Base-by-base conservation (phyloP, 2,329 filamentous ascomycete genomes). In the Penicillium sp. region DNA sequence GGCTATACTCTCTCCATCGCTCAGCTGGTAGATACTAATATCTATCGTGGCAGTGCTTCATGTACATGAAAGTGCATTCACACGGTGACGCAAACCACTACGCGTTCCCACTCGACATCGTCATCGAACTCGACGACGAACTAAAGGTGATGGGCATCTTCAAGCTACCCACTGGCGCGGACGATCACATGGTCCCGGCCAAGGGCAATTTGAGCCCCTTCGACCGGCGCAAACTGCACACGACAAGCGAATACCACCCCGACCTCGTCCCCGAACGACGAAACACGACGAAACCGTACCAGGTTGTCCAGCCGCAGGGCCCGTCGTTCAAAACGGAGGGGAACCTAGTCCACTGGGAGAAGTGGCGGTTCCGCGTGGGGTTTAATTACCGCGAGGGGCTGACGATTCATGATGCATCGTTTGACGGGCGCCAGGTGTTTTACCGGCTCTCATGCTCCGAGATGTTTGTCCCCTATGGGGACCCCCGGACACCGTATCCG, bases 361-460 rank as follows among this genome's bases (percentile, higher is more conserved):
- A 82, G 56, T 82, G 79, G 80, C 70, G 66, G 2, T 70, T 82
- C 58, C 72, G 74, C 1, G 70, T 82, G 3, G 79, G 78, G 0
- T 82, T 81, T 69, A 82, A 81, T 56, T 81, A 78, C 55, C 75
- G 80, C 5, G 80, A 82, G 64, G 80, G 79, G 0, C 65, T 79
- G 11, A 79, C 76, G 1, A 68, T 82, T 2, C 78, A 80, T 53
- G 75, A 82, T 49, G 67, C 81, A 13, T 68, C 71, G 9, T 81
- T 79, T 56, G 76, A 78, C 49, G 68, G 70, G 1, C 74, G 77
- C 3, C 76, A 70, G 35, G 53, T 80, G 7, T 81, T 81, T 66
- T 80, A 81, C 57, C 73, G 79, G 1, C 65, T 82, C 3, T 77
- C 76, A 2, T 66, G 81, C 9, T 71, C 75, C 5, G 79, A 82